Evolutionary conservation across 2,329 filamentous ascomycete genomes (phyloP).

Genomic region (Phaeosphaeria sp.): DNA sequence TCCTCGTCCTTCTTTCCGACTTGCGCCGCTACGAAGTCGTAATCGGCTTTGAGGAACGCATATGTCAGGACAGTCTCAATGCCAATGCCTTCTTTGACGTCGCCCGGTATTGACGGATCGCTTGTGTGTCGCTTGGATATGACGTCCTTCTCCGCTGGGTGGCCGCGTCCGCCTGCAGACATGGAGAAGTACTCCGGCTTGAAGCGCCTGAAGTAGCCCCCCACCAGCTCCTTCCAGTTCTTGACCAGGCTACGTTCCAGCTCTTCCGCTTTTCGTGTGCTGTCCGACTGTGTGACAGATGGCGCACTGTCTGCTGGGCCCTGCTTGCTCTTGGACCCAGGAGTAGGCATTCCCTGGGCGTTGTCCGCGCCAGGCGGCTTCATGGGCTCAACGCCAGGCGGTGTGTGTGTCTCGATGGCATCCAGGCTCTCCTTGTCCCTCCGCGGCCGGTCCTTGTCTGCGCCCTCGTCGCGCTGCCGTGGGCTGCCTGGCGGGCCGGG

Average conservation of each 20-base stretch:
- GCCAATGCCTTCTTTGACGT: conserved; percentile 56
- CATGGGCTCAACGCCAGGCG: conserved; percentile 49
- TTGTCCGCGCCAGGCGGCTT: conserved; percentile 39
- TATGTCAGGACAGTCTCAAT: conserved; percentile 85
- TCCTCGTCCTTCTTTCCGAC: conserved; percentile 79
- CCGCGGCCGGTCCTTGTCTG: conserved; percentile 27
- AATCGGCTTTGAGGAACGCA: conserved; percentile 89
- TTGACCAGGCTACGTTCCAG: conserved; percentile 75
- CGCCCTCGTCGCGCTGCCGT: conserved; percentile 26
- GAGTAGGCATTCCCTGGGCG: conserved; percentile 28
- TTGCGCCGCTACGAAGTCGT: conserved; percentile 92
- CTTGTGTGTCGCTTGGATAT: conserved; percentile 31
- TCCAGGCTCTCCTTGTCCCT: conserved; percentile 49
- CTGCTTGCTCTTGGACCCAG: conserved; percentile 30
- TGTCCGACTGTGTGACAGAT: conserved; percentile 48
- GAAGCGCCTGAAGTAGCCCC: conserved; percentile 94
- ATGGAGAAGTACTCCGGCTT: conserved; percentile 77
- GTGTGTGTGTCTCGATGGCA: conserved; percentile 58
- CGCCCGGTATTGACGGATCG: conserved; percentile 28
- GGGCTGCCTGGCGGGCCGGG: conserved; percentile 33
- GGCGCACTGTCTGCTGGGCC: conserved; percentile 32
- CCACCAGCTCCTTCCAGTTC: conserved; percentile 83
- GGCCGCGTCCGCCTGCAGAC: conserved; percentile 46
- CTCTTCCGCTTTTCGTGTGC: conserved; percentile 67
- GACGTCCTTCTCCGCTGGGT: conserved; percentile 42